Evolutionary conservation across 352 stramenopile genomes (phyloP).

Genomic region (Phytopythium sindhum): DNA sequence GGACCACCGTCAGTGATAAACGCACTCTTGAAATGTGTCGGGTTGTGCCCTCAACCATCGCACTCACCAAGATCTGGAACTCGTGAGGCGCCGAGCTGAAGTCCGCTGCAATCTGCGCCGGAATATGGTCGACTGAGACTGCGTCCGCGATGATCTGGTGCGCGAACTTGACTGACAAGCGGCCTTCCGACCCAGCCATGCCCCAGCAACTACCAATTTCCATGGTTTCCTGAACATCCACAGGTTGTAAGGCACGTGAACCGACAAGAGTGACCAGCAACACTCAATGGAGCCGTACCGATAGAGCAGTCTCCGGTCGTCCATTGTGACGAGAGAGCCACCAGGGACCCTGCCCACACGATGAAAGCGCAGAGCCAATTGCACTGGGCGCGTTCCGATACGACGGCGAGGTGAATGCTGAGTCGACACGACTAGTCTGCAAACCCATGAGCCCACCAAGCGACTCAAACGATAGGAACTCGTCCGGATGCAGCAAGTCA

Average conservation of each 20-base stretch:
- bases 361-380: constrained; percentile 34
- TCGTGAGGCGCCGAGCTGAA: constrained; percentile 64
- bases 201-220: constrained; percentile 85
- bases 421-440: constrained; percentile 11
- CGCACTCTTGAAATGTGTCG: background rate
- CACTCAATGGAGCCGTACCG: constrained; percentile 28
- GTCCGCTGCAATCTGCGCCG: constrained; percentile 59
- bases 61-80: constrained; percentile 57
- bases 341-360: constrained; percentile 54
- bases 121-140: constrained; percentile 82
- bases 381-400: constrained; percentile 36
- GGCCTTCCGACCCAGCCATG: constrained; percentile 47
- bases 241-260: background rate
- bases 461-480: constrained; percentile 26
- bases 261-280: background rate
- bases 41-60: background rate
- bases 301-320: constrained; percentile 72
- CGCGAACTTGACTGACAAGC: constrained; percentile 72
- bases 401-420: constrained; percentile 56
- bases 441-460: constrained; percentile 31
- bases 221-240: constrained; percentile 58
- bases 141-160: constrained; percentile 58
- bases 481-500: constrained; percentile 45
- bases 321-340: constrained; percentile 78
- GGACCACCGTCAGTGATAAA: background rate